Evolutionary conservation across 2,329 filamentous ascomycete species (phyloP), one percentile per base, ranked within the genome.

Genomic region (Erysiphe pulchra): DNA sequence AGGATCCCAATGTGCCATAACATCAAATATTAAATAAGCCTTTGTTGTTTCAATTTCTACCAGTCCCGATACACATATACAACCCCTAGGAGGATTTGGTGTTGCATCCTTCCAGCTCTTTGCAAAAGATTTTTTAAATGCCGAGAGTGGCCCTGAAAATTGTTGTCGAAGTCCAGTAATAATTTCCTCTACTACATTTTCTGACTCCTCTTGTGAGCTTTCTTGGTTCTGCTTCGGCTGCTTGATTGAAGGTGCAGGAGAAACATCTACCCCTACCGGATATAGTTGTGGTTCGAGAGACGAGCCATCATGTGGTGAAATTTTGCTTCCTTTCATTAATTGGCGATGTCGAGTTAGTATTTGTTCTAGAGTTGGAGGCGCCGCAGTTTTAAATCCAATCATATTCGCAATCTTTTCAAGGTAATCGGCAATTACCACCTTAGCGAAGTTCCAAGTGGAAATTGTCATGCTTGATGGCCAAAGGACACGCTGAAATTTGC

Each of bases 1-100:
- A 1, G 72, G 71, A 53, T 76, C 65, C 57, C 70, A 77, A 57
- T 65, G 71, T 1, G 63, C 67, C 11, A 58, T 48, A 2, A 71
- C 69, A 48, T 73, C 67, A 12, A 75, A 59, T 2, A 65, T 63
- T 46, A 75, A 54, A 44, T 61, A 61, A 1, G 64, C 64, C 18
- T 58, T 63, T 1, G 65, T 55, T 2, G 68, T 63, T 37, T 65
- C 60, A 1, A 75, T 47, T 49, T 74, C 68, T 1, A 77, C 64
- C 11, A 73, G 55, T 0, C 73, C 73, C 14, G 66, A 66, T 1
- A 76, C 62, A 1, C 60, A 55, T 42, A 76, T 60, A 45, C 65
- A 66, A 4, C 73, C 73, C 11, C 66, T 61, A 5, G 64, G 66
- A 0, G 69, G 68, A 2, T 62, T 58, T 8, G 59, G 57, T 41